These are phyloP conservation scores for Triticum monococcum DNA, from an alignment of 176 grass and related monocot genomes.

Conservation along the genomic window DNA sequence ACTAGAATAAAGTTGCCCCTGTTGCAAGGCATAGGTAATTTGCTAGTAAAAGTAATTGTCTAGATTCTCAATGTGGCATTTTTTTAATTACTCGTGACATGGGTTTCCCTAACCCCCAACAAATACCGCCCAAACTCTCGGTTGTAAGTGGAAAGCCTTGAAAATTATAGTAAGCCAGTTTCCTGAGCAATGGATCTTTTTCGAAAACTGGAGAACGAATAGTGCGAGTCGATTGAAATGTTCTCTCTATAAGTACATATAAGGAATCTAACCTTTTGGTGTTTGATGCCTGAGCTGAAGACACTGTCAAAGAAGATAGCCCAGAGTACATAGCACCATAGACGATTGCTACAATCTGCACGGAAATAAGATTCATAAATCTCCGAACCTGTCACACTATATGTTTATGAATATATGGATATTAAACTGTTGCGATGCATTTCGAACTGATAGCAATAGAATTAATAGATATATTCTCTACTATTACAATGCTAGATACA, in stretches of 20 bases:
- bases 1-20: too few species aligned
- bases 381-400: background rate
- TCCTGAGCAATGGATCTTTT: too few species aligned
- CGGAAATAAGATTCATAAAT: conserved; percentile 23
- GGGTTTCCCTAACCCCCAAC: too few species aligned
- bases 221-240: too few species aligned
- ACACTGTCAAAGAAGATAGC: conserved; percentile 41
- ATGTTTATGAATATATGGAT: background rate
- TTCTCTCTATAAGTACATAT: background rate
- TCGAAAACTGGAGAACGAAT: too few species aligned
- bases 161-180: too few species aligned
- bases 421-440: background rate
- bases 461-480: background rate
- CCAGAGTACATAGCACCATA: conserved; percentile 63
- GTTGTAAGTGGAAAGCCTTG: too few species aligned
- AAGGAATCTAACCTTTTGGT: conserved; percentile 47
- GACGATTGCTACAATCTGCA: conserved; percentile 81
- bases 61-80: background rate
- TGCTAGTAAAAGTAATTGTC: background rate
- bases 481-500: background rate
- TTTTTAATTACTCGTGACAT: background rate
- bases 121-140: too few species aligned
- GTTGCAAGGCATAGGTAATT: too few species aligned
- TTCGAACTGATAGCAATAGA: background rate
- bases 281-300: conserved; percentile 38